Conservation (phyloP, 1,284 basidiomycete genomes). For the Vanrija sp. region DNA sequence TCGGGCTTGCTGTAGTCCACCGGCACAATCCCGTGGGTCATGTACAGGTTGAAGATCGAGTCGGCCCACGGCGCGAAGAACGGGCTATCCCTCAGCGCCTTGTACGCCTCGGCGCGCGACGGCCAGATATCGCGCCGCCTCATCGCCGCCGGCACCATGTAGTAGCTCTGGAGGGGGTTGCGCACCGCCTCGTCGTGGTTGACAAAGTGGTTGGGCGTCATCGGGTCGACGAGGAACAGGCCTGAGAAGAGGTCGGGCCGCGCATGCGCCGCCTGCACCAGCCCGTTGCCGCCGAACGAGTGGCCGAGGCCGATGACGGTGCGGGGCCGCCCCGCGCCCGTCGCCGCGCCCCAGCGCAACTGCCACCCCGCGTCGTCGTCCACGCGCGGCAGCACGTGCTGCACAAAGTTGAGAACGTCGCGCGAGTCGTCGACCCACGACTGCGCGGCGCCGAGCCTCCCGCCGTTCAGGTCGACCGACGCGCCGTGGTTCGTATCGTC, state of each 20-base stretch:
- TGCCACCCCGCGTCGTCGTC: constrained; percentile 1
- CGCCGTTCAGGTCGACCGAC: constrained; percentile 62
- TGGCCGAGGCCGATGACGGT: constrained; percentile 65
- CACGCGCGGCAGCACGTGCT: constrained; percentile 45
- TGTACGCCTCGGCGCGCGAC: constrained; percentile 21
- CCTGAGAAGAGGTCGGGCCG: constrained; percentile 66
- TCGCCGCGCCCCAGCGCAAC: constrained; percentile 6
- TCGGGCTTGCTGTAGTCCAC: constrained; percentile 18
- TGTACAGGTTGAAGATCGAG: constrained; percentile 61
- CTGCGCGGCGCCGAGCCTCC: constrained; percentile 49
- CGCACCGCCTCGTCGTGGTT: not conserved
- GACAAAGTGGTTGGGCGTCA: constrained; percentile 16
- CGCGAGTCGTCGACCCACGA: constrained; percentile 44
- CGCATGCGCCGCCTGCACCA: constrained; percentile 60
- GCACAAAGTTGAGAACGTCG: constrained; percentile 50
- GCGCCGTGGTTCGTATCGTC: constrained; percentile 76
- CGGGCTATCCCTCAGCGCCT: constrained; percentile 53
- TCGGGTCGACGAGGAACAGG: constrained; percentile 74
- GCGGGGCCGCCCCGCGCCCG: too few species aligned
- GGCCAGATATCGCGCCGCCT: constrained; percentile 19
- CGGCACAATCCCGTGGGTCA: constrained; percentile 61
- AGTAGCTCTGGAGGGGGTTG: not conserved
- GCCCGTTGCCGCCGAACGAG: constrained; percentile 70
- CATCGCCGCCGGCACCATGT: constrained; percentile 53
- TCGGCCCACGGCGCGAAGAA: constrained; percentile 52